Conservation (phyloP, 2,329 filamentous ascomycete genomes). For the Aspergillus ibericus region DNA sequence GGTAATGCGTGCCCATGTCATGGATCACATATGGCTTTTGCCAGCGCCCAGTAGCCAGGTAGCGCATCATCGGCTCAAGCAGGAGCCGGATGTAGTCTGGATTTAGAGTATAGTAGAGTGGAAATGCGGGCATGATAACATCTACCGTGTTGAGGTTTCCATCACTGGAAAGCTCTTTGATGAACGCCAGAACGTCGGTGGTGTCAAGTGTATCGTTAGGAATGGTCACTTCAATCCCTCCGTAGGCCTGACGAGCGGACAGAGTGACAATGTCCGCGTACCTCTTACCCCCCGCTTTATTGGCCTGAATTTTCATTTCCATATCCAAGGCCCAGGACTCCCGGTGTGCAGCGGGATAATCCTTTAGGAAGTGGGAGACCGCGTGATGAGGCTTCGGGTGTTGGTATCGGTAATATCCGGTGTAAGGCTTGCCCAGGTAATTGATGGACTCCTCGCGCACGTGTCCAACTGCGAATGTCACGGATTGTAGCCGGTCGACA, state of each 20-base stretch:
- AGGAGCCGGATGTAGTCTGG: constrained; percentile 47
- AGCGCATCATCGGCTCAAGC: constrained; percentile 46
- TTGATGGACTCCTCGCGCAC: constrained; percentile 43
- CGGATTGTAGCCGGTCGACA: constrained; percentile 27
- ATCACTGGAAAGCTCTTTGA: constrained; percentile 48
- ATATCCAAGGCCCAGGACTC: constrained; percentile 38
- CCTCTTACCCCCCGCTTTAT: constrained; percentile 35
- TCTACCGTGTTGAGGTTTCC: constrained; percentile 48
- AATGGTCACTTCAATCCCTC: constrained; percentile 43
- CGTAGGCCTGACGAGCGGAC: constrained; percentile 45
- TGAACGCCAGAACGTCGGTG: constrained; percentile 36
- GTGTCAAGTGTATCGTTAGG: constrained; percentile 35
- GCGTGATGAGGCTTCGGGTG: constrained; percentile 37
- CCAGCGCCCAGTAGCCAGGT: constrained; percentile 44
- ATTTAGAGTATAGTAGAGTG: constrained; percentile 45
- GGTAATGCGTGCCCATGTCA: constrained; percentile 44
- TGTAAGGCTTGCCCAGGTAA: constrained; percentile 42
- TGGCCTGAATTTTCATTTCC: constrained; percentile 30
- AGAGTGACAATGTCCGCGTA: constrained; percentile 46
- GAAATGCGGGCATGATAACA: constrained; percentile 46
- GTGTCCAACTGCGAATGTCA: constrained; percentile 46
- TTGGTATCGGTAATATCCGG: constrained; percentile 41
- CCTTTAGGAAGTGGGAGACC: constrained; percentile 41
- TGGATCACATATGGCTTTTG: constrained; percentile 41
- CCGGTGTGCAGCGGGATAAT: constrained; percentile 38